Conservation (phyloP, 1,284 basidiomycete species). For the Puccinia novopanici region DNA sequence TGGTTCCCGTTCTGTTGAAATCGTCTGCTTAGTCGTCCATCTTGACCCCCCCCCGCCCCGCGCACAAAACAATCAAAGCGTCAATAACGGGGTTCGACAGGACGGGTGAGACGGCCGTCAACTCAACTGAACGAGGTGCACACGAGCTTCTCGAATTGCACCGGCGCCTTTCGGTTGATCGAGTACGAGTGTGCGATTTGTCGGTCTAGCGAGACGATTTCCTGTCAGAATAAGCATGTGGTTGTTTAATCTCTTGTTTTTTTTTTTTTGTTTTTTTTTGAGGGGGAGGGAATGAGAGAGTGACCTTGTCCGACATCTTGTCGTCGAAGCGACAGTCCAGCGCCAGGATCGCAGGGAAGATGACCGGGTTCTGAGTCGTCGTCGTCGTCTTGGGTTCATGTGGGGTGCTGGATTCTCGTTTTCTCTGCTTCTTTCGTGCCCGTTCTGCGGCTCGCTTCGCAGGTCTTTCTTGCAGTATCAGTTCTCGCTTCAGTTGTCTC, state of each 20-base stretch:
- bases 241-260: neutral
- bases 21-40: slow-evolving; percentile 38
- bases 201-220: slow-evolving; percentile 44
- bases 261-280: too few species aligned
- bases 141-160: slow-evolving; percentile 24
- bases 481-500: slow-evolving; percentile 7
- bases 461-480: slow-evolving; percentile 11
- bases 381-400: neutral
- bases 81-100: neutral
- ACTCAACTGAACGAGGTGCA: slow-evolving; percentile 42
- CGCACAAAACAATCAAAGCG: neutral
- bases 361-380: neutral
- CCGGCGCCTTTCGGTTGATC: slow-evolving; percentile 18
- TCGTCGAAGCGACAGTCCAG: slow-evolving; percentile 93
- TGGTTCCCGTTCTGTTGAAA: slow-evolving; percentile 30
- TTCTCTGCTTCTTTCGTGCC: slow-evolving; percentile 30
- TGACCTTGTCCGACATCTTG: slow-evolving; percentile 86
- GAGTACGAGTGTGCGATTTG: slow-evolving; percentile 46
- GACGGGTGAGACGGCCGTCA: neutral
- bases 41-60: slow-evolving; percentile 2
- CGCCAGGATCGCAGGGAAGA: slow-evolving; percentile 74
- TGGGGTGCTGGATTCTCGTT: neutral
- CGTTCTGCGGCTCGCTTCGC: slow-evolving; percentile 34
- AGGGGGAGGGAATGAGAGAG: neutral
- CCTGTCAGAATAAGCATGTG: neutral